phyloP scores from a whole-genome alignment of 768 basidiomycete genomes.

The Trametes cingulata region DNA sequence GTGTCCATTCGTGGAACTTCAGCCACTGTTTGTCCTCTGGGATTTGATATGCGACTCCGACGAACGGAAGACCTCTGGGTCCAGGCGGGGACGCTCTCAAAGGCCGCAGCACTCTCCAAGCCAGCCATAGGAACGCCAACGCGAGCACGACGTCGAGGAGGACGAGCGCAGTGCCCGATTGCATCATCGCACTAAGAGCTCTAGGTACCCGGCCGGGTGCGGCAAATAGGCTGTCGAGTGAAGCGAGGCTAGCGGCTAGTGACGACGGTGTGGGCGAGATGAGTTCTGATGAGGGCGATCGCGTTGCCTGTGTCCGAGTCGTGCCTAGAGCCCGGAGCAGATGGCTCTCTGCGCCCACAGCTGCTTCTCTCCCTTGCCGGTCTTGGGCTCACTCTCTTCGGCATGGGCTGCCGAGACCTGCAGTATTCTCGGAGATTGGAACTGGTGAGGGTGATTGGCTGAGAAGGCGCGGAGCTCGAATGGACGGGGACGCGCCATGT shows the following conservation, averaged over 20 bases:
- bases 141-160: not conserved
- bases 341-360: not conserved
- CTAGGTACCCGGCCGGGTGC: not conserved
- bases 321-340: not conserved
- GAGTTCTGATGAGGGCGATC: too few species aligned
- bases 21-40: conserved; percentile 31
- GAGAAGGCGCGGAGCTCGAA: not conserved
- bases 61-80: conserved; percentile 21
- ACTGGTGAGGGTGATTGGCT: not conserved
- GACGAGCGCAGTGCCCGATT: not conserved
- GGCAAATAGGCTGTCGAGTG: too few species aligned
- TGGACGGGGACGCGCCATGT: not conserved
- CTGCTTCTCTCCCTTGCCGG: not conserved
- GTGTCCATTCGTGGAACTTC: conserved; percentile 28
- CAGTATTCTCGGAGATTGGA: not conserved
- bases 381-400: not conserved
- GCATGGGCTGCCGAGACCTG: not conserved
- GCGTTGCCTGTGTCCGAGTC: too few species aligned
- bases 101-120: not conserved
- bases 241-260: too few species aligned
- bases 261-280: too few species aligned
- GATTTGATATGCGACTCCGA: conserved; percentile 30
- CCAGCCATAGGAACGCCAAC: not conserved
- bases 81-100: conserved; percentile 25
- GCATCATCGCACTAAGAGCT: not conserved